These are phyloP conservation scores for Westerdykella sp. DNA, from an alignment of 2,329 filamentous ascomycete genomes.

Conservation along the genomic window DNA sequence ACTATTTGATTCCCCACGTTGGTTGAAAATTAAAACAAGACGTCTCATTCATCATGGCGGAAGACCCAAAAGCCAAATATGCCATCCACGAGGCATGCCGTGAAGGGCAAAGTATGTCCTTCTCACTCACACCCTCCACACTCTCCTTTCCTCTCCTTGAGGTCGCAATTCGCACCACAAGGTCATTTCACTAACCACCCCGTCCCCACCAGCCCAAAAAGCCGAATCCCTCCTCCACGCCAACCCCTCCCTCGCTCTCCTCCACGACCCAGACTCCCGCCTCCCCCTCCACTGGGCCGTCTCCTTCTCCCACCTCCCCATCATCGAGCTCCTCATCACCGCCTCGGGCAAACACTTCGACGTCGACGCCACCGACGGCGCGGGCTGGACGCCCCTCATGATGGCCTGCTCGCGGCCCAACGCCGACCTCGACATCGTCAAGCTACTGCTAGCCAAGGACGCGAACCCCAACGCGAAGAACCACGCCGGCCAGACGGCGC, in stretches of 20 bases:
- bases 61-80: constrained; percentile 53
- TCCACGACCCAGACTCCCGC: constrained; percentile 77
- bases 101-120: constrained; percentile 67
- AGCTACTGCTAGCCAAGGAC: constrained; percentile 60
- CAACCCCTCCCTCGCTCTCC: constrained; percentile 69
- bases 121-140: constrained; percentile 4
- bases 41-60: constrained; percentile 4
- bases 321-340: constrained; percentile 66
- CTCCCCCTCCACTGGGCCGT: constrained; percentile 91
- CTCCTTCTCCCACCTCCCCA: constrained; percentile 71
- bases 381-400: constrained; percentile 80
- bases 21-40: no score
- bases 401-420: constrained; percentile 72
- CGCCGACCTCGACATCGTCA: constrained; percentile 57
- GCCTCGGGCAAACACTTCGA: constrained; percentile 62
- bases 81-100: constrained; percentile 82
- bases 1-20: no score
- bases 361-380: constrained; percentile 72
- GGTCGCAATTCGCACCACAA: no score
- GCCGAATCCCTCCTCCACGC: constrained; percentile 72
- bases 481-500: constrained; percentile 69
- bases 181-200: constrained; percentile 45
- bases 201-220: constrained; percentile 48
- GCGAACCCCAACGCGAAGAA: constrained; percentile 72
- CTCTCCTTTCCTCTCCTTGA: neutral